Evolutionary conservation across 306 rosid genomes (phyloP).

Genomic region (Hylodesmum podocarpum): DNA sequence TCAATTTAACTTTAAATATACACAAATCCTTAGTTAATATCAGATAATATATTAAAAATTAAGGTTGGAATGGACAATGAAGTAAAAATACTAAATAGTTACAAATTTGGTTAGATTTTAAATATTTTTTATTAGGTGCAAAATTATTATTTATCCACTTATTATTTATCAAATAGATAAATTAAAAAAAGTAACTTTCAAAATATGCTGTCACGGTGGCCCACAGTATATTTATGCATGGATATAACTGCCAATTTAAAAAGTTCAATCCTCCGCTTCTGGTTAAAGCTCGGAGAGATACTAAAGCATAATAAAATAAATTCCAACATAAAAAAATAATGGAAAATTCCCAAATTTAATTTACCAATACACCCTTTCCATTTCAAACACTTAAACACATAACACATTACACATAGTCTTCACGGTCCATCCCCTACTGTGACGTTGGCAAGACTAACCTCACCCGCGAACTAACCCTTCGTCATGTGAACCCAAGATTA

Average conservation of each 20-base stretch:
- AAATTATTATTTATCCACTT: too few relatives aligned
- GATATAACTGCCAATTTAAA: slow-evolving; percentile 36
- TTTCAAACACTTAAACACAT: too few relatives aligned
- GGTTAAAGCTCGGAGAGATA: slow-evolving; percentile 15
- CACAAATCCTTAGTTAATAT: too few relatives aligned
- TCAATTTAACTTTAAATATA: too few relatives aligned
- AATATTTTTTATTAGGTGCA: too few relatives aligned
- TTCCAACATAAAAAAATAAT: background rate
- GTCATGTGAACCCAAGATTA: slow-evolving; percentile 28
- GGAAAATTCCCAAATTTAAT: background rate
- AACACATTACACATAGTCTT: background rate
- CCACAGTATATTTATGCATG: slow-evolving; percentile 47
- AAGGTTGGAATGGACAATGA: too few relatives aligned
- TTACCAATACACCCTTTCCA: slow-evolving; percentile 28
- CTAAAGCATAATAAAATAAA: background rate
- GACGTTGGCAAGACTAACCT: slow-evolving; percentile 36
- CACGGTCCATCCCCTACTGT: slow-evolving; percentile 29
- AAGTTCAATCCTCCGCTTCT: slow-evolving; percentile 33
- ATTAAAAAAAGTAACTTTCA: slow-evolving; percentile 31
- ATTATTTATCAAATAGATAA: too few relatives aligned
- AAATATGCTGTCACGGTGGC: slow-evolving; percentile 40
- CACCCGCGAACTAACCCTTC: slow-evolving; percentile 43
- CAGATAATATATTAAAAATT: too few relatives aligned
- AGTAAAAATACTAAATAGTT: too few relatives aligned
- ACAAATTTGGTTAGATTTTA: too few relatives aligned